Conservation (phyloP, 2,329 filamentous ascomycete genomes). For the Cercospora sp. region DNA sequence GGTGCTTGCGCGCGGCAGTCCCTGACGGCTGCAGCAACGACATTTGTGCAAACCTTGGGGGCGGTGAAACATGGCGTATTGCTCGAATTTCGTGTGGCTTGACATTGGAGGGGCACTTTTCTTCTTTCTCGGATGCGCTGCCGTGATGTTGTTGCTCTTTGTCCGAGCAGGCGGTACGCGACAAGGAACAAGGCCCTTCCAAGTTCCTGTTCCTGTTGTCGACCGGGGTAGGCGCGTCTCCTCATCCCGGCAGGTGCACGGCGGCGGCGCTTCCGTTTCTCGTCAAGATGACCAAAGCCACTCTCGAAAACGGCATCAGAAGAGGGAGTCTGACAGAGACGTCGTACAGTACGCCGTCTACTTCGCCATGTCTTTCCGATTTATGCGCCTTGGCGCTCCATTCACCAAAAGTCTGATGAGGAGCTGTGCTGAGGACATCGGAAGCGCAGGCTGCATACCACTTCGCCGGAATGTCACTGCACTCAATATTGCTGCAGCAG, state of each 20-base stretch:
- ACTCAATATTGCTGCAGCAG: not conserved
- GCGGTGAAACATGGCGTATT: constrained; percentile 4
- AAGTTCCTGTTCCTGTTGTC: not conserved
- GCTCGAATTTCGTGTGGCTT: not conserved
- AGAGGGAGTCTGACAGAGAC: not conserved
- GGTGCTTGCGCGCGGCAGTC: not conserved
- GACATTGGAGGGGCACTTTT: not conserved
- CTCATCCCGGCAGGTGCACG: not conserved
- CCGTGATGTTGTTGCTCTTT: not conserved
- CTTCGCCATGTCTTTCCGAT: not conserved
- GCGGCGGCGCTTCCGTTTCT: not conserved
- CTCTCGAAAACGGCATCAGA: not conserved
- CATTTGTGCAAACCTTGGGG: not conserved
- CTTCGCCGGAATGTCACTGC: not conserved
- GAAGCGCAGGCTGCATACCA: not conserved
- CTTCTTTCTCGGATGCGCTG: not conserved
- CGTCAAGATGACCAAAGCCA: not conserved
- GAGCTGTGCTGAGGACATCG: not conserved
- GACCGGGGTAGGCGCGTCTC: not conserved
- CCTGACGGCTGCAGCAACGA: not conserved
- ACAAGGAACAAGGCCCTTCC: not conserved
- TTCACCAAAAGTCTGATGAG: not conserved
- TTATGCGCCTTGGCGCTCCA: not conserved
- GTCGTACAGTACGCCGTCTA: not conserved
- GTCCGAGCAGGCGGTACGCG: not conserved